phyloP scores from a whole-genome alignment of 768 basidiomycete species.

The Ramaria sp. region DNA sequence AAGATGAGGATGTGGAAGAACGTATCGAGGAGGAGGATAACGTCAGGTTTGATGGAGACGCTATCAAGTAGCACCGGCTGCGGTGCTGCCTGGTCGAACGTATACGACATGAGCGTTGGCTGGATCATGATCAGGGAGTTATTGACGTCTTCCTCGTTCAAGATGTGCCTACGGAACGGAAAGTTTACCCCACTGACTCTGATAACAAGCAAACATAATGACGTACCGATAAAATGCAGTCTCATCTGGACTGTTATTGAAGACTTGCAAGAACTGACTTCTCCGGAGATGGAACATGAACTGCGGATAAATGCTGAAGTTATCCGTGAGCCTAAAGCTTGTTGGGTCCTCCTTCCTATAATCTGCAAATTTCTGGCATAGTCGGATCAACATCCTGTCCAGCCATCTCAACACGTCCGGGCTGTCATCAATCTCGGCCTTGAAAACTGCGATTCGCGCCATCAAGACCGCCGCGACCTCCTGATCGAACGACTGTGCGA shows the following conservation, averaged over 20 bases:
- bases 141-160: slow-evolving; percentile 97
- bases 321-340: slow-evolving; percentile 86
- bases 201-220: not conserved
- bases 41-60: slow-evolving; percentile 94
- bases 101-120: slow-evolving; percentile 97
- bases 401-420: slow-evolving; percentile 96
- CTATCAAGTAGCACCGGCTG: slow-evolving; percentile 95
- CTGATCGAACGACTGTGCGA: slow-evolving; percentile 93
- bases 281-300: slow-evolving; percentile 99
- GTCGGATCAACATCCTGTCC: slow-evolving; percentile 94
- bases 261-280: slow-evolving; percentile 98
- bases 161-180: slow-evolving; percentile 54
- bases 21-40: slow-evolving; percentile 92
- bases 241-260: slow-evolving; percentile 99
- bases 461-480: slow-evolving; percentile 96
- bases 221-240: slow-evolving; percentile 92
- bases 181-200: not conserved
- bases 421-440: slow-evolving; percentile 96
- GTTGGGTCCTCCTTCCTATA: slow-evolving; percentile 96
- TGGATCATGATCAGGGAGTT: slow-evolving; percentile 99
- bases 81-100: slow-evolving; percentile 72
- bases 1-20: slow-evolving; percentile 99
- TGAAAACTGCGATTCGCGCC: slow-evolving; percentile 98
- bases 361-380: slow-evolving; percentile 99
- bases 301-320: slow-evolving; percentile 98